Evolutionary conservation across 2,329 filamentous ascomycete species (phyloP), one percentile per base, ranked within the genome.

Genomic region (Thelonectria rubi): DNA sequence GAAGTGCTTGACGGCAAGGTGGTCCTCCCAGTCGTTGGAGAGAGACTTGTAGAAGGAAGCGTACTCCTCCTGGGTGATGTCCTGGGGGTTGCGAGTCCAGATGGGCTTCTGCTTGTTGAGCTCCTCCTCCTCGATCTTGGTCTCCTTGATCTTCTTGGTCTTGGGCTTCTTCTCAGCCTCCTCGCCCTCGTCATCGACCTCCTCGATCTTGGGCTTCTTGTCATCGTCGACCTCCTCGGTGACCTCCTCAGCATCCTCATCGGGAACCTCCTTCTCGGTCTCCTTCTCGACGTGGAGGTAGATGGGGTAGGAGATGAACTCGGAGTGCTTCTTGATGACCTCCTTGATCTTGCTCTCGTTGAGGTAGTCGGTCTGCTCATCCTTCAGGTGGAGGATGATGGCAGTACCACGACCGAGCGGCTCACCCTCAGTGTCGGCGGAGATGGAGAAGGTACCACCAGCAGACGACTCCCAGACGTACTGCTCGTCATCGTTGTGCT

Each of bases 81-180:
- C 94, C 76, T 91, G 85, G 67, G 95, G 95, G 85, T 98, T 98
- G 79, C 94, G 92, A 72, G 95, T 98, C 94, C 94, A 99, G 87
- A 99, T 99, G 79, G 94, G 94, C 91, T 99, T 98, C 83, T 94
- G 95, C 91, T 98, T 98, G 91, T 99, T 99, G 79, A 99, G 91
- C 85, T 99, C 95, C 84, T 99, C 95, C 84, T 99, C 94, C 84
- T 98, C 94, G 65, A 97, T 91, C 85, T 93, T 94, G 80, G 90
- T 94, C 88, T 98, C 94, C 90, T 97, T 99, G 85, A 99, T 79
- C 86, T 93, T 99, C 92, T 98, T 98, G 81, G 94, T 97, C 92
- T 98, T 97, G 80, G 89, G 89, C 85, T 94, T 89, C 86, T 96
- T 94, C 85, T 97, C 87, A 79, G 91, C 88, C 72, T 92, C 88